A percentile compares a stretch with the other conserved stretches of the same genome.
These are phyloP conservation scores for Coniella vitis DNA, from an alignment of 2,329 filamentous ascomycete species.

Conservation along the genomic window DNA sequence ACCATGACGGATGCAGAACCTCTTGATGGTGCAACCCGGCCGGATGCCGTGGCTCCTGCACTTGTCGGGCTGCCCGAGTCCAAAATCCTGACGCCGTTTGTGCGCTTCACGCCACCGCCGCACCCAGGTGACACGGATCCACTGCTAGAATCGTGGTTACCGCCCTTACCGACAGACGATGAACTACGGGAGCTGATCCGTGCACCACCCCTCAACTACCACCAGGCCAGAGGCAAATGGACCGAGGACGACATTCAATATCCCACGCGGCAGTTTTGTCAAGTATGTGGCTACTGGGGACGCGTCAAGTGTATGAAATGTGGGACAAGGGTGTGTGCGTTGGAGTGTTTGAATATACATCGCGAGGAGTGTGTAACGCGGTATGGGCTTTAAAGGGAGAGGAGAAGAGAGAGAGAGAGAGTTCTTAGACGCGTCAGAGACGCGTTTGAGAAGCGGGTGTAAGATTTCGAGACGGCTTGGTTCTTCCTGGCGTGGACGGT, in stretches of 20 bases:
- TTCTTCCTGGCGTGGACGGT: too few relatives aligned
- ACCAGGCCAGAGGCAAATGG: slow-evolving; percentile 50
- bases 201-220: slow-evolving; percentile 60
- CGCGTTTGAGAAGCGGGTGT: too few relatives aligned
- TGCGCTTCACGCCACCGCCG: slow-evolving; percentile 25
- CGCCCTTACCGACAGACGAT: slow-evolving; percentile 48
- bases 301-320: slow-evolving; percentile 70
- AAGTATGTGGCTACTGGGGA: slow-evolving; percentile 78
- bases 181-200: slow-evolving; percentile 59
- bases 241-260: slow-evolving; percentile 26
- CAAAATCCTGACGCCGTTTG: slow-evolving; percentile 30
- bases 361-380: slow-evolving; percentile 64
- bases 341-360: slow-evolving; percentile 68
- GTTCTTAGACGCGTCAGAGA: too few relatives aligned
- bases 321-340: slow-evolving; percentile 68
- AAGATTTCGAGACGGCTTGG: not conserved
- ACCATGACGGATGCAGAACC: slow-evolving; percentile 34
- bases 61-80: slow-evolving; percentile 20
- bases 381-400: slow-evolving; percentile 40
- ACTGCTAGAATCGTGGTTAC: slow-evolving; percentile 52
- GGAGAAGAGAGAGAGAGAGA: too few relatives aligned
- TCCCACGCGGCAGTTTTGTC: slow-evolving; percentile 52
- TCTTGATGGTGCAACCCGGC: slow-evolving; percentile 6
- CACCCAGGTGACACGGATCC: slow-evolving; percentile 49
- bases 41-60: slow-evolving; percentile 16